Conservation (phyloP, 2,329 filamentous ascomycete genomes). For the Pseudogymnoascus sp. region DNA sequence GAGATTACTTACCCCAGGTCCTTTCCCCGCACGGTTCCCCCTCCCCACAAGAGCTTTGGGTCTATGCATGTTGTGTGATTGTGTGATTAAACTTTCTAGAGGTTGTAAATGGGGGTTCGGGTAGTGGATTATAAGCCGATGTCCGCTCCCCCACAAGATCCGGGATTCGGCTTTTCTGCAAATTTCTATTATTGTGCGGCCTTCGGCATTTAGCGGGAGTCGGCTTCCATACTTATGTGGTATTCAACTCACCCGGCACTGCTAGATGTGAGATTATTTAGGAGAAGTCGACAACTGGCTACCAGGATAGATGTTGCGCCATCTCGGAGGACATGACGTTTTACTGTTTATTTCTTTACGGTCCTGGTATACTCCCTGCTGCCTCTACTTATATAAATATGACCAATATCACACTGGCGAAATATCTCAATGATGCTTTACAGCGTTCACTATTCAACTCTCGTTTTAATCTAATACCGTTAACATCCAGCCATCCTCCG, state of each 20-base stretch:
- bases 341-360: neutral
- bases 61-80: neutral
- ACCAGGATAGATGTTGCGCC: neutral
- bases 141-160: neutral
- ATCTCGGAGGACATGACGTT: neutral
- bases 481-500: neutral
- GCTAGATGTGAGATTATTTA: neutral
- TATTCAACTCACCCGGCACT: neutral
- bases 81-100: neutral
- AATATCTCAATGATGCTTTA: neutral
- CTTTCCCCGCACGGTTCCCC: neutral
- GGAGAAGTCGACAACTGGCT: neutral
- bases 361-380: neutral
- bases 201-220: neutral
- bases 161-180: neutral
- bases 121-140: neutral
- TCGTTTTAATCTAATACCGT: neutral
- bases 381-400: neutral
- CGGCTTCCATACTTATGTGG: neutral
- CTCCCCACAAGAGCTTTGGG: neutral
- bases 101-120: neutral
- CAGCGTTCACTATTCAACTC: neutral
- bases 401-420: neutral
- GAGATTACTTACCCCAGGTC: neutral
- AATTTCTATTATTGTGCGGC: neutral